Evolutionary conservation across 208 protist genomes (phyloP).

Genomic region (Vickermania spadyakhi): DNA sequence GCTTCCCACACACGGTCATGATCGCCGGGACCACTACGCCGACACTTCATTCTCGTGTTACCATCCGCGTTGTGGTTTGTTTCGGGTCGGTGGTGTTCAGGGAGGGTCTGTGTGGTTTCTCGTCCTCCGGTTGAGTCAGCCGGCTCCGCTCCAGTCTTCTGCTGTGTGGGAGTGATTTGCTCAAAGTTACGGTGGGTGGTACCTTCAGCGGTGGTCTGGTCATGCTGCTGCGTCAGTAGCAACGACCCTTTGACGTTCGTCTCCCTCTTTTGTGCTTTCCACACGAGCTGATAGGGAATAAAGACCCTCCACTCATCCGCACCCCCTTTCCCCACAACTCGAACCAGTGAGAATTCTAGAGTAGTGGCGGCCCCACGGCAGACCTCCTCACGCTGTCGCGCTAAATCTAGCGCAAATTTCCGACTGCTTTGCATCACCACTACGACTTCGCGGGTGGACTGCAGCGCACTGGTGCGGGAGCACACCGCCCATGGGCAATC

Average conservation of each 20-base stretch:
- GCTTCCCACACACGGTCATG: neutral
- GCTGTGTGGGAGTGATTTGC: neutral
- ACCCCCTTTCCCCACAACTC: constrained; percentile 30
- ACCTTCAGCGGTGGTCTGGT: neutral
- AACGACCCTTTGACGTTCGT: too few relatives aligned
- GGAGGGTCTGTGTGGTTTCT: too few relatives aligned
- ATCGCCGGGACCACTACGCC: neutral
- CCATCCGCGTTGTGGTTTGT: too few relatives aligned
- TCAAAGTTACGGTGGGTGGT: too few relatives aligned
- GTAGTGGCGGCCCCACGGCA: neutral
- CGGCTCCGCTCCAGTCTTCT: neutral
- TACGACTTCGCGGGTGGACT: constrained; percentile 56
- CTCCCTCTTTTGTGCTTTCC: too few relatives aligned
- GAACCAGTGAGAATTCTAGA: constrained; percentile 52
- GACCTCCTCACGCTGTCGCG: constrained; percentile 21
- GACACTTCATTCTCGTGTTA: too few relatives aligned
- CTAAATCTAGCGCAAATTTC: constrained; percentile 65
- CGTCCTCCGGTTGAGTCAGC: neutral
- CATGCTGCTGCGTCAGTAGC: neutral
- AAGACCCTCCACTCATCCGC: constrained; percentile 64
- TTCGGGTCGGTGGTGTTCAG: too few relatives aligned
- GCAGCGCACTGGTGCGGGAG: constrained; percentile 42
- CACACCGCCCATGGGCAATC: constrained; percentile 70
- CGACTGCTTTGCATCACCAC: constrained; percentile 69
- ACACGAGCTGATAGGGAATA: constrained; percentile 46